phyloP scores from a whole-genome alignment of 2,329 filamentous ascomycete genomes.

The Exserohilum turcica region DNA sequence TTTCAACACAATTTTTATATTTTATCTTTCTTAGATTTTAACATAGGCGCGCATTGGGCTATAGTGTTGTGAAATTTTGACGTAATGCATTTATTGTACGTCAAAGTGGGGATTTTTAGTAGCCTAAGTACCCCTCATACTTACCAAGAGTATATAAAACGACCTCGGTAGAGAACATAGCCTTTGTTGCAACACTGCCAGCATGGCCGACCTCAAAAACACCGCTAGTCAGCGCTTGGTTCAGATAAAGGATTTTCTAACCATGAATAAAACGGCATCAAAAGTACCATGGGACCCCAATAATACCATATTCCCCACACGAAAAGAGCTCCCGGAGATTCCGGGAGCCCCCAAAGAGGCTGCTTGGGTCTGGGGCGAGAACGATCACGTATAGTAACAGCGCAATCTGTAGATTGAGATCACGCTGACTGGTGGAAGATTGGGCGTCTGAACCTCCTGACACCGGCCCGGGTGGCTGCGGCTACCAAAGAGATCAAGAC shows the following conservation, averaged over 20 bases:
- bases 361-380: conserved; percentile 65
- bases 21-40: too few relatives aligned
- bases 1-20: too few relatives aligned
- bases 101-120: too few relatives aligned
- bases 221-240: conserved; percentile 46
- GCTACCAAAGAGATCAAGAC: conserved; percentile 60
- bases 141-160: too few relatives aligned
- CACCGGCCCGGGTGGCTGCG: conserved; percentile 59
- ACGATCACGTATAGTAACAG: conserved; percentile 53
- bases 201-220: conserved; percentile 44
- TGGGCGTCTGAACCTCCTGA: conserved; percentile 62
- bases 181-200: not conserved
- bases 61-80: too few relatives aligned
- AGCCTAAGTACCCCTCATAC: too few relatives aligned
- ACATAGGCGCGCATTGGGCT: too few relatives aligned
- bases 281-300: conserved; percentile 62
- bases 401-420: too few relatives aligned
- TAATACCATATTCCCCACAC: conserved; percentile 57
- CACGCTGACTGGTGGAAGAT: conserved; percentile 35
- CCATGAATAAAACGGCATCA: conserved; percentile 53
- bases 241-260: conserved; percentile 54
- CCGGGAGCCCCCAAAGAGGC: conserved; percentile 60
- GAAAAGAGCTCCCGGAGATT: conserved; percentile 59
- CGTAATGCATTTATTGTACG: too few relatives aligned
- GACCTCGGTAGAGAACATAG: too few relatives aligned